phyloP scores from a whole-genome alignment of 2,329 filamentous ascomycete species.

The Phyllosticta citrichinensis region DNA sequence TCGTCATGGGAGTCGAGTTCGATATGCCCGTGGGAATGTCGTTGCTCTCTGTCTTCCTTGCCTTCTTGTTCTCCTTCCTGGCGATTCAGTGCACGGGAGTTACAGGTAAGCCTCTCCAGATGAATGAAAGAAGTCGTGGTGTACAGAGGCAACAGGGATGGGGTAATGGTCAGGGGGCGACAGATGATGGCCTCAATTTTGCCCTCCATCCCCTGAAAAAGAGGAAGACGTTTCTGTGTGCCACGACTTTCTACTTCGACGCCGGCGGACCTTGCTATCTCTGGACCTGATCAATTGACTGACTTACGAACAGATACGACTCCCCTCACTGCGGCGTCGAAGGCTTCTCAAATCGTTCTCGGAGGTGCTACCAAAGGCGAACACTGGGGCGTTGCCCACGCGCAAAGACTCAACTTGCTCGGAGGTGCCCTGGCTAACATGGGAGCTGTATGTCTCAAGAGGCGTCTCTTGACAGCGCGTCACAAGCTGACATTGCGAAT shows the following conservation, averaged over 20 bases:
- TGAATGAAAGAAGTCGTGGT: not conserved
- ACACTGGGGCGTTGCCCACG: slow-evolving; percentile 38
- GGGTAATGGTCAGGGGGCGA: too few species aligned
- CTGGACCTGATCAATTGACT: not conserved
- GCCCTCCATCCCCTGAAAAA: too few species aligned
- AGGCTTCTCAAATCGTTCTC: slow-evolving; percentile 59
- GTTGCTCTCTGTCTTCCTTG: slow-evolving; percentile 46
- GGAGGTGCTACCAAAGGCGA: slow-evolving; percentile 52
- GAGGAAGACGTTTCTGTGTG: too few species aligned
- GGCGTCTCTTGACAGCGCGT: not conserved
- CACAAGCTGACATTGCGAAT: not conserved
- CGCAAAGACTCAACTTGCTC: slow-evolving; percentile 56
- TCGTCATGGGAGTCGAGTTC: slow-evolving; percentile 45
- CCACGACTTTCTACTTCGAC: too few species aligned
- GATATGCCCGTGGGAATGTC: slow-evolving; percentile 48
- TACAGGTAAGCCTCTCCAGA: slow-evolving; percentile 18
- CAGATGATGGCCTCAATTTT: too few species aligned
- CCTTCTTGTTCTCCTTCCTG: slow-evolving; percentile 52
- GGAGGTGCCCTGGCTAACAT: slow-evolving; percentile 42
- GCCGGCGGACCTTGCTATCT: too few species aligned
- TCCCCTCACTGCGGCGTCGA: slow-evolving; percentile 56
- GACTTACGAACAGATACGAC: slow-evolving; percentile 41
- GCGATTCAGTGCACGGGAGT: slow-evolving; percentile 51
- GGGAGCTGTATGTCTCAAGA: slow-evolving; percentile 16
- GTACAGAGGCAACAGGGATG: too few species aligned